Evolutionary conservation across 192 early-diverging fungal genomes (phyloP).

Genomic region (Rhizoclosmatium globosum): DNA sequence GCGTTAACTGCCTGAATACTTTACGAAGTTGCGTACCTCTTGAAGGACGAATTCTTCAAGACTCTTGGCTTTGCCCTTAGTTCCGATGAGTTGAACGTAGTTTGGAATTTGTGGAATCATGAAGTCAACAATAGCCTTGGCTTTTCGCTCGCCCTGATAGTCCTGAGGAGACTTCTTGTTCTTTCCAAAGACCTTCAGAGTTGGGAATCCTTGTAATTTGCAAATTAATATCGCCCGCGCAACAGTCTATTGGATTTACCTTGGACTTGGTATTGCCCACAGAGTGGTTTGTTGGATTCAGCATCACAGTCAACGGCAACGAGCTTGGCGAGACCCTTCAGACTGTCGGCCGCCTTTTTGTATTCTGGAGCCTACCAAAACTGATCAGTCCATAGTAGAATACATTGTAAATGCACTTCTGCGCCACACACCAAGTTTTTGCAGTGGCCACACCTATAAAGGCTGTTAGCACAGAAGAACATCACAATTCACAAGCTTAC

Average conservation of each 20-base stretch:
- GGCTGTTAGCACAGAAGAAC: background rate
- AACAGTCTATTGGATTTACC: constrained; percentile 49
- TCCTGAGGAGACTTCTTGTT: constrained; percentile 60
- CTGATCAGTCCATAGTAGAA: background rate
- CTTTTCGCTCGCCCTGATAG: constrained; percentile 77
- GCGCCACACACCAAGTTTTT: constrained; percentile 61
- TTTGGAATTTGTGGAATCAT: constrained; percentile 58
- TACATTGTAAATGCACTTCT: background rate
- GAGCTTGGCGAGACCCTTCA: constrained; percentile 85
- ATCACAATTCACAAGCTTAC: constrained; percentile 30
- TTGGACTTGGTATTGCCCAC: constrained; percentile 80
- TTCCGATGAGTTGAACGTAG: constrained; percentile 63
- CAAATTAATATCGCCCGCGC: background rate
- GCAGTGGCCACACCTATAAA: constrained; percentile 85
- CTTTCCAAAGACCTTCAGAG: constrained; percentile 80
- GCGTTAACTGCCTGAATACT: background rate
- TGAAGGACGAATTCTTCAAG: constrained; percentile 45
- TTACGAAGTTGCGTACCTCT: background rate
- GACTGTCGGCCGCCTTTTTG: constrained; percentile 85
- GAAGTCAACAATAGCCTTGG: constrained; percentile 77
- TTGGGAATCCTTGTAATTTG: constrained; percentile 75
- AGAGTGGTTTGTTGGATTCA: constrained; percentile 77
- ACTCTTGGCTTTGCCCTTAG: constrained; percentile 38
- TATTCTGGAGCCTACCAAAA: constrained; percentile 77
- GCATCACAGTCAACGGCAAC: constrained; percentile 94